Evolutionary conservation across 2,329 filamentous ascomycete genomes (phyloP).

Genomic region (Penicillium brevicompactum): DNA sequence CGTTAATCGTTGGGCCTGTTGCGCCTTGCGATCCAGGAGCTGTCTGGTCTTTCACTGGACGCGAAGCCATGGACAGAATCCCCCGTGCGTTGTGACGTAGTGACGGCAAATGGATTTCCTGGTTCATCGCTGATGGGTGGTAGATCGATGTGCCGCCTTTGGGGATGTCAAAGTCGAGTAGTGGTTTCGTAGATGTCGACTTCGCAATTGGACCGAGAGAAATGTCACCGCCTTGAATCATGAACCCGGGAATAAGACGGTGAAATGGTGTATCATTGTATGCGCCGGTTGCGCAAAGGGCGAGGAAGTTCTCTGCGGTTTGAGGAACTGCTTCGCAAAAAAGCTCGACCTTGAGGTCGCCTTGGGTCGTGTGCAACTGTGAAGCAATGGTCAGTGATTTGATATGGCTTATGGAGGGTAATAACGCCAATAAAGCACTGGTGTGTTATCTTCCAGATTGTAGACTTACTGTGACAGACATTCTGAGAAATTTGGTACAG

Average conservation of each 20-base stretch:
- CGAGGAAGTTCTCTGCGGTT: conserved; percentile 79
- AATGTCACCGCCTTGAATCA: conserved; percentile 63
- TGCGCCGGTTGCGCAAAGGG: conserved; percentile 62
- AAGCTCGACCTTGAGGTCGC: conserved; percentile 91
- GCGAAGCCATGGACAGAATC: conserved; percentile 62
- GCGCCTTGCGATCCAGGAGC: conserved; percentile 51
- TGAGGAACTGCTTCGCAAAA: conserved; percentile 95
- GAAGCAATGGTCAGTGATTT: not conserved
- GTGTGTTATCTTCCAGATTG: not conserved
- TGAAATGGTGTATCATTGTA: conserved; percentile 66
- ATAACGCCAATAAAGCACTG: not conserved
- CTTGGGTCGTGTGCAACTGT: conserved; percentile 79
- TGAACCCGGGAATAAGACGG: conserved; percentile 64
- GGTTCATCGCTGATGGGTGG: conserved; percentile 56
- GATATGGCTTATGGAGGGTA: not conserved
- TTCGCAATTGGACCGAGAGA: conserved; percentile 49
- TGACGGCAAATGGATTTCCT: conserved; percentile 62
- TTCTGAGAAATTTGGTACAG: conserved; percentile 10
- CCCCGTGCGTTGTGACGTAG: conserved; percentile 60
- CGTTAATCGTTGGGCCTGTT: conserved; percentile 49
- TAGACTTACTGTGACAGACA: conserved; percentile 38
- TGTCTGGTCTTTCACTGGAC: conserved; percentile 46
- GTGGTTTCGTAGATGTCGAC: conserved; percentile 40
- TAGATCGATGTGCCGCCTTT: conserved; percentile 62
- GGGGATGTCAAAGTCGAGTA: conserved; percentile 51